These are phyloP conservation scores for Dacryopinax spathularia DNA, from an alignment of 768 basidiomycete species.

Conservation along the genomic window DNA sequence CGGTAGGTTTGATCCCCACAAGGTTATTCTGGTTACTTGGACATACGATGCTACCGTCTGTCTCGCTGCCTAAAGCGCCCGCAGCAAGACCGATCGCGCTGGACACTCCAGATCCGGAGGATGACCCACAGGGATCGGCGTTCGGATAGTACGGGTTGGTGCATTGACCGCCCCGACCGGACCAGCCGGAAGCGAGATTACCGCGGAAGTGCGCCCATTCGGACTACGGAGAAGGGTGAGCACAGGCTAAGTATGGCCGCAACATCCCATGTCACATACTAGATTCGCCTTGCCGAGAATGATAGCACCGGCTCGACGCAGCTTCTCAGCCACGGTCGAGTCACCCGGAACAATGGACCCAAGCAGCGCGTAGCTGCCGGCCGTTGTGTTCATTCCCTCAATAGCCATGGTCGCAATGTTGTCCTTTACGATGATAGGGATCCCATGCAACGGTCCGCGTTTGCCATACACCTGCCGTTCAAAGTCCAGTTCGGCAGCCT, in stretches of 20 bases:
- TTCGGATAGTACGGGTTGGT: conserved; percentile 38
- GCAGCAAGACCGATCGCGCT: conserved; percentile 39
- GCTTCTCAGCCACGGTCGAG: conserved; percentile 18
- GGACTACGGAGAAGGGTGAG: conserved; percentile 15
- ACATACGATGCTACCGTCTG: conserved; percentile 42
- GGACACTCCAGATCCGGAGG: conserved; percentile 44
- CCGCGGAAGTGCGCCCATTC: conserved; percentile 41
- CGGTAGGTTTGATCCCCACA: conserved; percentile 46
- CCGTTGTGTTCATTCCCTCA: background rate
- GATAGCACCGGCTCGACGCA: conserved; percentile 9
- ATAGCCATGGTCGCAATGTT: conserved; percentile 12
- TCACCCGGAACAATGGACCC: conserved; percentile 22
- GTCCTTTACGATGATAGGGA: conserved; percentile 39
- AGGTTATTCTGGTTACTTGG: conserved; percentile 40
- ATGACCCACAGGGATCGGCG: conserved; percentile 43
- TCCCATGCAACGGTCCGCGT: conserved; percentile 40
- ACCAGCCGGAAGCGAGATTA: conserved; percentile 38
- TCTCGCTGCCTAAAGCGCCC: conserved; percentile 28
- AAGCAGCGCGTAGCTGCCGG: background rate
- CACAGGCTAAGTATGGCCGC: background rate
- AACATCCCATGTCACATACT: background rate
- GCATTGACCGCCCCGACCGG: conserved; percentile 40
- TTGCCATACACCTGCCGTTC: conserved; percentile 32
- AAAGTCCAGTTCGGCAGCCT: conserved; percentile 37
- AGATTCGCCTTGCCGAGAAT: conserved; percentile 19